Conservation (phyloP, 331 rosid species). For the Saraca asoca region DNA sequence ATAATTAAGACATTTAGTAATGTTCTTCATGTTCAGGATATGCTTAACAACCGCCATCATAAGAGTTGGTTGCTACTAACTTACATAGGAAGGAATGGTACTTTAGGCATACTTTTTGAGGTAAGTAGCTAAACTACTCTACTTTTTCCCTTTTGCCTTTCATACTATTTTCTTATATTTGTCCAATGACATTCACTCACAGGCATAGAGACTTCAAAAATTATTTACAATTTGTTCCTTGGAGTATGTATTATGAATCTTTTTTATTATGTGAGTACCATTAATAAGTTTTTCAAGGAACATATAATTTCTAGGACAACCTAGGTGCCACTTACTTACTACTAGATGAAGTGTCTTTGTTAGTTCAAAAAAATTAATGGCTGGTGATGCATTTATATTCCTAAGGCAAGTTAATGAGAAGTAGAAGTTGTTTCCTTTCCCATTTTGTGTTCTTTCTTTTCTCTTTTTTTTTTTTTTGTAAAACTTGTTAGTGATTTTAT, state of each 20-base stretch:
- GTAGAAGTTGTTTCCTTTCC: background rate
- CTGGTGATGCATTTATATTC: constrained; percentile 98
- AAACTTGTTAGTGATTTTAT: background rate
- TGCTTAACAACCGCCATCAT: constrained; percentile 99
- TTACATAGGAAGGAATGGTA: constrained; percentile 93
- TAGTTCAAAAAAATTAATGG: constrained; percentile 93
- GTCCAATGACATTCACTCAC: background rate
- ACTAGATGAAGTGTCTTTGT: constrained; percentile 99
- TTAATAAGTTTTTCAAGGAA: constrained; percentile 20
- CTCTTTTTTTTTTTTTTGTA: background rate
- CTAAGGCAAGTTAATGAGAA: constrained; percentile 66
- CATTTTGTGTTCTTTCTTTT: background rate
- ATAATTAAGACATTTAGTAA: background rate
- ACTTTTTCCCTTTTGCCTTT: too few species aligned
- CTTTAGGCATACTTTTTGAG: constrained; percentile 96
- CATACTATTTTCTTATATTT: background rate
- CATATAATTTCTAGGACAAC: constrained; percentile 70
- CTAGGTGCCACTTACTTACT: constrained; percentile 94
- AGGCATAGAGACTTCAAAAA: background rate
- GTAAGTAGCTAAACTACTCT: constrained; percentile 33
- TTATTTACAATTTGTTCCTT: background rate
- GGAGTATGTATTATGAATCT: too few species aligned
- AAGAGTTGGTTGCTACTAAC: constrained; percentile 93
- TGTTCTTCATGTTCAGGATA: constrained; percentile 61
- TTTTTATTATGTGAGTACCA: too few species aligned